These are phyloP conservation scores for Globisporangium mamillatum DNA, from an alignment of 352 stramenopile genomes.

Conservation along the genomic window DNA sequence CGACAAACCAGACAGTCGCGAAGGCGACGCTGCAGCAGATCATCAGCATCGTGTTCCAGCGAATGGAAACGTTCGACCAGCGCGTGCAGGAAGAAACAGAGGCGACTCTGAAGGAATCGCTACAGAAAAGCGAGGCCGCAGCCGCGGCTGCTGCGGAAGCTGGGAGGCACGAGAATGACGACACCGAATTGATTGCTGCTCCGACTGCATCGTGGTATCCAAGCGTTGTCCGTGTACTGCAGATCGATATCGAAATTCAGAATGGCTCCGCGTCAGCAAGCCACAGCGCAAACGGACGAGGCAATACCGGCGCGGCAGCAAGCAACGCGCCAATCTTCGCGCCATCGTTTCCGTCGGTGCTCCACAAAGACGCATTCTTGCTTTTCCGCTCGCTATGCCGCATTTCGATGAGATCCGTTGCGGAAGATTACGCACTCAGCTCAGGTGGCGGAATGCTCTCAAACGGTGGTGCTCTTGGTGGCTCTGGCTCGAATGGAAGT, in stretches of 20 bases:
- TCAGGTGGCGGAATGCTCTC: slow-evolving; percentile 16
- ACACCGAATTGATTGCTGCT: slow-evolving; percentile 9
- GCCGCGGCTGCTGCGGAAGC: slow-evolving; percentile 16
- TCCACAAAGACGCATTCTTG: slow-evolving; percentile 98
- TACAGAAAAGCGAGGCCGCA: slow-evolving; percentile 35
- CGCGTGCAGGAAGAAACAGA: slow-evolving; percentile 70
- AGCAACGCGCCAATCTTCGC: slow-evolving; percentile 39
- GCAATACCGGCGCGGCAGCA: not conserved
- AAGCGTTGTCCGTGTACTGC: slow-evolving; percentile 36
- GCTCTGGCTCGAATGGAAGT: slow-evolving; percentile 16
- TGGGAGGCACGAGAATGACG: slow-evolving; percentile 15
- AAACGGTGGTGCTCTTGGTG: slow-evolving; percentile 11
- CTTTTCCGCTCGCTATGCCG: slow-evolving; percentile 97
- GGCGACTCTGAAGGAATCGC: slow-evolving; percentile 46
- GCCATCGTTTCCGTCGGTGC: slow-evolving; percentile 91
- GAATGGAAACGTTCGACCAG: slow-evolving; percentile 93
- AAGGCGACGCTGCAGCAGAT: slow-evolving; percentile 98
- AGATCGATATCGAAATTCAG: slow-evolving; percentile 15
- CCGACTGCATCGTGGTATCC: slow-evolving; percentile 38
- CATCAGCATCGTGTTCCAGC: slow-evolving; percentile 94
- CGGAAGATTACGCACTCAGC: slow-evolving; percentile 79
- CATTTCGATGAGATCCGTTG: slow-evolving; percentile 89
- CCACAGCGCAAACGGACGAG: not conserved
- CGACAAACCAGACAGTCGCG: slow-evolving; percentile 96
- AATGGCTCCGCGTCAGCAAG: not conserved